Evolutionary conservation across 805 yeast species (phyloP), one percentile per base, ranked within the genome.

Genomic region (Ogataea degrootiae): DNA sequence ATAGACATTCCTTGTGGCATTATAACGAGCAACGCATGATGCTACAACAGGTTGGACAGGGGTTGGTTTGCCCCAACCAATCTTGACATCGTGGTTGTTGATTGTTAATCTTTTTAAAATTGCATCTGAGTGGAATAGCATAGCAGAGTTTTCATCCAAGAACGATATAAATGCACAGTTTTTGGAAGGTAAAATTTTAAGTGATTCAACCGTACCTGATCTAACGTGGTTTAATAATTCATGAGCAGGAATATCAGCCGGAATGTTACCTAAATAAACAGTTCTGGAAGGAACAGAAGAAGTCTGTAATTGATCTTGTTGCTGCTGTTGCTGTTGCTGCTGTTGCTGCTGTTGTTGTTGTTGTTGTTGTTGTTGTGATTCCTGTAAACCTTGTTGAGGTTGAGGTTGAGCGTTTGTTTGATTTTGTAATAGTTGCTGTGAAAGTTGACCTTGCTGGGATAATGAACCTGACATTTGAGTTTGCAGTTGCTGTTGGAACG

Each of bases 1-100:
- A 62, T 88, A 91, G 34, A 92, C 96, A 62, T 92, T 91, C 71
- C 99, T 80, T 11, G 97, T 88, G 6, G 98, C 98, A 42, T 88
- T 87, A 55, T 88, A 92, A 52, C 87, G 79, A 47, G 82, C 81
- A 46, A 94, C 89, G 16, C 90, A 83, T 34, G 83, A 79, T 45
- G 81, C 71, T 6, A 92, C 91, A 7, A 85, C 75, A 2, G 95
- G 86, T 49, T 81, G 82, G 34, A 90, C 79, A 1, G 86, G 81
- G 2, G 84, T 73, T 37, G 89, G 81, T 55, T 85, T 85, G 19
- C 96, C 97, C 98, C 98, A 94, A 12, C 97, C 96, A 50, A 92
- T 78, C 60, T 89, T 80, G 48, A 91, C 80, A 59, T 87, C 96
- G 55, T 85, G 82, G 41, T 88, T 90, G 56, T 80, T 82, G 50